Percentiles rank a stretch among this genome's conserved stretches.
Evolutionary conservation across 768 basidiomycete species (phyloP).

Genomic region (Exidia glandulosa): DNA sequence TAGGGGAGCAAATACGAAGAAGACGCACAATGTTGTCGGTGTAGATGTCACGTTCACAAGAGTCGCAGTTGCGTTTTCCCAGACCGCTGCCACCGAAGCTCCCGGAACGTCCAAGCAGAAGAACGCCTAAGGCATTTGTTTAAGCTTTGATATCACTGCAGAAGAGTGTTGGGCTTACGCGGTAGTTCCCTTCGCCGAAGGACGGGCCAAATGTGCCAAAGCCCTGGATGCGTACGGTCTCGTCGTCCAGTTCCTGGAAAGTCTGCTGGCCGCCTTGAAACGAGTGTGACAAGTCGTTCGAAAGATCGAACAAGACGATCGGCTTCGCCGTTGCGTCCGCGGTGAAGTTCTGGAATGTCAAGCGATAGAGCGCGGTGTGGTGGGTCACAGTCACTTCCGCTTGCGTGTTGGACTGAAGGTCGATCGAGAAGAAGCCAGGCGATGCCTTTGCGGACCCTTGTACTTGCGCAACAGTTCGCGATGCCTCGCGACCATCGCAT

Average conservation of each 20-base stretch:
- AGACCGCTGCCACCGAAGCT: not conserved
- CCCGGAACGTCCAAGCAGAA: slow-evolving; percentile 2
- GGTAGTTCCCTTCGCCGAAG: slow-evolving; percentile 7
- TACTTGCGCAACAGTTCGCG: not conserved
- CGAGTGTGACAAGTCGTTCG: slow-evolving; percentile 8
- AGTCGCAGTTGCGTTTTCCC: not conserved
- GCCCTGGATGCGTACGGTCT: slow-evolving; percentile 5
- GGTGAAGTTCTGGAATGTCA: slow-evolving; percentile 3
- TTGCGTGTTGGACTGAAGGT: slow-evolving; percentile 1
- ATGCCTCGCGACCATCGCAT: not conserved
- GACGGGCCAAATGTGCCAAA: slow-evolving; percentile 6
- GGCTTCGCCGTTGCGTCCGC: not conserved
- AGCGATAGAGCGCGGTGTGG: slow-evolving; percentile 7
- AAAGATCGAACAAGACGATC: slow-evolving; percentile 6
- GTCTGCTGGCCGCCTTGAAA: slow-evolving; percentile 4
- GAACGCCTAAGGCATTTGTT: not conserved
- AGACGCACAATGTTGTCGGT: not conserved
- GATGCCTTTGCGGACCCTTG: not conserved
- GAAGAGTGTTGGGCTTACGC: slow-evolving; percentile 4
- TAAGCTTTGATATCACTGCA: slow-evolving; percentile 4
- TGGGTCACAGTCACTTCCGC: slow-evolving; percentile 10
- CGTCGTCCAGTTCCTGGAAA: not conserved
- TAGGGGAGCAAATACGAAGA: not conserved
- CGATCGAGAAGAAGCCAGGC: not conserved
- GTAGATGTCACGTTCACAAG: not conserved